Conservation (phyloP, 2,329 filamentous ascomycete genomes). For the Stemphylium vesicarium region DNA sequence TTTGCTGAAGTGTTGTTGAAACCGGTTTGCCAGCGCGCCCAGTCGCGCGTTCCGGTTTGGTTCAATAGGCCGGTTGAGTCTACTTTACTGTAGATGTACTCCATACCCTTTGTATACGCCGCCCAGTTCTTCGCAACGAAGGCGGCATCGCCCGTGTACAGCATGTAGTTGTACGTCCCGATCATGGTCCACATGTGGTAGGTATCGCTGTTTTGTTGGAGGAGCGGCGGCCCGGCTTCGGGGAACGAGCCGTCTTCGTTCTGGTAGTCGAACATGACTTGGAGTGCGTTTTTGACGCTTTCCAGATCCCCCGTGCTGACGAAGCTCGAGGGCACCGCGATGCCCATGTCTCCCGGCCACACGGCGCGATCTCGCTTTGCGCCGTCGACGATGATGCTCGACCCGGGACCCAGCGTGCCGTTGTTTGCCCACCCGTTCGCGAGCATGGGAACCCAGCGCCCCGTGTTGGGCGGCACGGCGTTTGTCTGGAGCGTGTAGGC, state of each 20-base stretch:
- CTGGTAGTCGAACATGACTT: constrained; percentile 29
- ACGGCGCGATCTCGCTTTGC: constrained; percentile 50
- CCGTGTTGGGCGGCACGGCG: constrained; percentile 43
- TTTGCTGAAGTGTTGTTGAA: constrained; percentile 44
- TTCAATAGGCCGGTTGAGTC: constrained; percentile 21
- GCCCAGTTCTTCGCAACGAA: constrained; percentile 23
- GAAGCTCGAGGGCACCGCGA: constrained; percentile 19
- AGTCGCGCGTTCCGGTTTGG: constrained; percentile 34
- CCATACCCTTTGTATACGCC: constrained; percentile 18
- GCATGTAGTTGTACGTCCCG: constrained; percentile 27
- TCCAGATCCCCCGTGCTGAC: constrained; percentile 19
- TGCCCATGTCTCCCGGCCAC: constrained; percentile 39
- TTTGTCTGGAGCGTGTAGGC: constrained; percentile 51
- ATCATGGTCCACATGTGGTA: constrained; percentile 33
- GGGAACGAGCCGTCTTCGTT: constrained; percentile 28
- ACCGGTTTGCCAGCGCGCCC: constrained; percentile 39
- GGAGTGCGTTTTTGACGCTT: constrained; percentile 20
- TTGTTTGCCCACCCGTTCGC: constrained; percentile 46
- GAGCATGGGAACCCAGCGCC: constrained; percentile 33
- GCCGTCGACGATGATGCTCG: constrained; percentile 48
- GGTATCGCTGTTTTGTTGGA: constrained; percentile 26
- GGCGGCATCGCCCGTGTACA: constrained; percentile 18
- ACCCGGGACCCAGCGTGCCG: constrained; percentile 40
- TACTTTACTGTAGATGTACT: constrained; percentile 21
- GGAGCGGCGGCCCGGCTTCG: constrained; percentile 23